Base-by-base conservation (phyloP, 257 asterid species). In the Asclepias syriaca region DNA sequence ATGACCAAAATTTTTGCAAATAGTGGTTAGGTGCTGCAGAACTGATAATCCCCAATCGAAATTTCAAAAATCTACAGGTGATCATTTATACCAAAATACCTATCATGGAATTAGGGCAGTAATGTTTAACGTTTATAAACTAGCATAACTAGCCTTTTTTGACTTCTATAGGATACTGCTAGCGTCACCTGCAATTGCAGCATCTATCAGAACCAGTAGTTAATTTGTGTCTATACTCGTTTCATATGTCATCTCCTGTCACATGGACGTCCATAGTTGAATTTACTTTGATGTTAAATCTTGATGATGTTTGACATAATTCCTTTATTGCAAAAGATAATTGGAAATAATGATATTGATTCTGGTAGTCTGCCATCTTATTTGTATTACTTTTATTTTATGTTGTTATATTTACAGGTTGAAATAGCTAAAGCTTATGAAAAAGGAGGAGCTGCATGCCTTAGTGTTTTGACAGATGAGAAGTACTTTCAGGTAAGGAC, bases 361-460 rank as follows among this genome's bases (percentile, higher is more conserved):
- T 60, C 66, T 29, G 2, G 21, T 29, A 16, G 66, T 5, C 45
- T 60, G n/a, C 2, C 18, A 40, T 65, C 70, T n/a, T 40, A 22
- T 65, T n/a, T 19, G 22, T 61, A 6, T 9, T 43, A 43, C 48
- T 43, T 19, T 46, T 39, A 72, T 66, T 58, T 65, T 29, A 64
- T 73, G 68, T 77, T 76, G 29, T 71, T 81, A 40, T 71, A 73
- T 51, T 79, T 45, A 63, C 86, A 92, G 98, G 95, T 92, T 76
- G 82, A 88, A 76, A 88, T 92, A 66, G 98, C 98, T 72, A 92
- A 90, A 82, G 92, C 98, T 72, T 90, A 92, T 84, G 98, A 92
- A 77, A 88, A 84, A 77, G 98, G 96, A 77, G 98, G 98, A 74
- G 97, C 96, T 50, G 92, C 98, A 29, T 92, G 98, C 84, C 91